These are phyloP conservation scores for Jimgerdemannia flammicorona DNA, from an alignment of 192 early-diverging fungal species.

Conservation along the genomic window DNA sequence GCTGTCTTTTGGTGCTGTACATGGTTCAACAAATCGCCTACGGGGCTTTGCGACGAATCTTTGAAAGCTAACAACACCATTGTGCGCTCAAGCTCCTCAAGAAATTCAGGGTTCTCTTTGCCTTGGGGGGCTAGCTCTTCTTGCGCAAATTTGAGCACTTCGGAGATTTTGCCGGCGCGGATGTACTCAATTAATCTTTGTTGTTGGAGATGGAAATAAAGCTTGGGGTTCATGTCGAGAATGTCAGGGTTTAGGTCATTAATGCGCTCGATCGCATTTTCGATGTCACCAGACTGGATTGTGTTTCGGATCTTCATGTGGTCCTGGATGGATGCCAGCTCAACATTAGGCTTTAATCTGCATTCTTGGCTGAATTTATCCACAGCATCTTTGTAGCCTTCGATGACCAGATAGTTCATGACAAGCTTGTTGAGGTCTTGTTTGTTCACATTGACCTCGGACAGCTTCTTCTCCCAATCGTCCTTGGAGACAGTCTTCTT, in stretches of 20 bases:
- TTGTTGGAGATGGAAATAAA: constrained; percentile 96
- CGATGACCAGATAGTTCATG: constrained; percentile 99
- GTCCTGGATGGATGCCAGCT: constrained; percentile 88
- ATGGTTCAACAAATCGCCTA: constrained; percentile 84
- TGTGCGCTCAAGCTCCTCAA: constrained; percentile 91
- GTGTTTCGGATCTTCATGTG: constrained; percentile 93
- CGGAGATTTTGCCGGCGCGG: constrained; percentile 68
- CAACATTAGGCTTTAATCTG: constrained; percentile 73
- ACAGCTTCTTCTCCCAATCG: constrained; percentile 83
- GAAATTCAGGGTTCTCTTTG: constrained; percentile 95
- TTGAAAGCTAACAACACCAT: constrained; percentile 95
- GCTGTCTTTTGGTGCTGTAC: constrained; percentile 90
- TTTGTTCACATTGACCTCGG: constrained; percentile 82
- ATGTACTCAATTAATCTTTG: constrained; percentile 97
- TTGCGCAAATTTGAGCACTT: constrained; percentile 94
- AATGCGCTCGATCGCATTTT: constrained; percentile 92
- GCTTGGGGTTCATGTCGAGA: constrained; percentile 87
- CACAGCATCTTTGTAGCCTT: constrained; percentile 98
- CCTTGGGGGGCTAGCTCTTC: constrained; percentile 97
- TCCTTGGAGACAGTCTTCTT: constrained; percentile 64
- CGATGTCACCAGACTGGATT: constrained; percentile 86
- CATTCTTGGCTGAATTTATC: constrained; percentile 93
- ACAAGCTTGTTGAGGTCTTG: constrained; percentile 94
- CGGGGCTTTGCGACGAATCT: constrained; percentile 60
- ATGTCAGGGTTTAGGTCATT: constrained; percentile 99